Base-by-base conservation (phyloP, 1,284 basidiomycete species). In the Jaminaea rosea region DNA sequence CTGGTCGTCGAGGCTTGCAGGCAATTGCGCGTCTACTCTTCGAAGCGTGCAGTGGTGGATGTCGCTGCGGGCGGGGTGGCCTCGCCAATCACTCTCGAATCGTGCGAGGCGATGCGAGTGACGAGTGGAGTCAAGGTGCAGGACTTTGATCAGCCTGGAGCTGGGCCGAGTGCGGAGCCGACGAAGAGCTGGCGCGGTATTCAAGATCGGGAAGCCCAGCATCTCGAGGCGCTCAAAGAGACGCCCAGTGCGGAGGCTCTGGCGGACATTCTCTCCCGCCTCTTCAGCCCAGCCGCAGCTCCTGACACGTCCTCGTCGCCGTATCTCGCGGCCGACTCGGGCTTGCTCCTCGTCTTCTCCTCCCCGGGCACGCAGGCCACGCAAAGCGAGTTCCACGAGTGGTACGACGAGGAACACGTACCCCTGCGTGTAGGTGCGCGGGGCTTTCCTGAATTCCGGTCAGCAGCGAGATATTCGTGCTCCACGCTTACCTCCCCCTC, bases 381-480 rank as follows among this genome's bases (percentile, higher is more conserved):
- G 5, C 50, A 64, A 19, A 46, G 52, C 3, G 72, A 73, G 50
- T 74, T 74, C 46, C 65, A 74, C 41, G 73, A 74, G 37, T 76
- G 75, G 75, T 76, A 76, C 63, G 75, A 75, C 56, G 60, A 65
- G 49, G 75, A 76, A 50, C 75, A 76, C 49, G 69, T 76, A 1
- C 75, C 75, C 1, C 51, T 76, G 2, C 67, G 75, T 1, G 70
- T 70, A 9, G 42, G 50, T 3, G n/a, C n/a, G n/a, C n/a, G n/a
- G n/a, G 32, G 29, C 9, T 61, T 65, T 21, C 1, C 26, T 10
- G 47, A 52, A 4, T 62, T 61, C 44, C 50, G 49, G 10, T 52
- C 53, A 5, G 57, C 53, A 2, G 53, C 27, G 3, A 52, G 57
- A 1, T 62, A 63, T 26, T 11, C 45, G 4, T 55, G 61, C 0